A percentile compares a stretch with the other conserved stretches of the same genome.
Conservation (phyloP, 495 filamentous ascomycete species). For the Viridothelium virens region DNA sequence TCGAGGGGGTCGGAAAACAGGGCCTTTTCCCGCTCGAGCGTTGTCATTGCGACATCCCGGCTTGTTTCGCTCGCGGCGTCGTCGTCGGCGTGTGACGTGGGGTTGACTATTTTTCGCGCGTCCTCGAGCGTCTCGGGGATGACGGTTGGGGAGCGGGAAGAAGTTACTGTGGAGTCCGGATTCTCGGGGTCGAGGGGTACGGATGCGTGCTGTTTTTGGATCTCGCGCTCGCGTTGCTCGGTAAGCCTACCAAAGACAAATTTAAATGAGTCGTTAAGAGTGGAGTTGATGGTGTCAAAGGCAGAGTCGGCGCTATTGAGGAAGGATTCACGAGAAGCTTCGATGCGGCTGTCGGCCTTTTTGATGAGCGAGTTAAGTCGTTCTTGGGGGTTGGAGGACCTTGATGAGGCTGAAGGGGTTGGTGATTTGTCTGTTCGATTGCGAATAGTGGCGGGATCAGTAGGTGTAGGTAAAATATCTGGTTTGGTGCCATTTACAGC, state of each 20-base stretch:
- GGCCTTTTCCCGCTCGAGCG: constrained; percentile 21
- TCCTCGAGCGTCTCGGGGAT: constrained; percentile 89
- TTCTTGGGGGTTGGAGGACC: constrained; percentile 36
- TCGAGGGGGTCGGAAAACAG: constrained; percentile 25
- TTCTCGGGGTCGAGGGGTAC: neutral
- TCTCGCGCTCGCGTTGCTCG: constrained; percentile 49
- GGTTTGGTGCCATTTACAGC: constrained; percentile 6
- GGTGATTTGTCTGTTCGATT: constrained; percentile 3
- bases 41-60: constrained; percentile 30
- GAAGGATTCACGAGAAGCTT: constrained; percentile 67
- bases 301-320: constrained; percentile 82
- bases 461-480: constrained; percentile 17
- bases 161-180: neutral
- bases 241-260: constrained; percentile 85
- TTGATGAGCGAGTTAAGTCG: constrained; percentile 71
- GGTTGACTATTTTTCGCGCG: constrained; percentile 74
- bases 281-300: constrained; percentile 78
- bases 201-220: constrained; percentile 14
- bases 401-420: constrained; percentile 6
- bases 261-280: constrained; percentile 85
- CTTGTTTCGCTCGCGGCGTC: constrained; percentile 38
- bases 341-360: constrained; percentile 67
- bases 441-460: neutral
- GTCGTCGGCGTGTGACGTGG: constrained; percentile 47
- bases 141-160: constrained; percentile 31